Percentiles rank a stretch among this genome's conserved stretches.
These are phyloP conservation scores for Eucalyptus marginata DNA, from an alignment of 345 rosid genomes.

Conservation along the genomic window DNA sequence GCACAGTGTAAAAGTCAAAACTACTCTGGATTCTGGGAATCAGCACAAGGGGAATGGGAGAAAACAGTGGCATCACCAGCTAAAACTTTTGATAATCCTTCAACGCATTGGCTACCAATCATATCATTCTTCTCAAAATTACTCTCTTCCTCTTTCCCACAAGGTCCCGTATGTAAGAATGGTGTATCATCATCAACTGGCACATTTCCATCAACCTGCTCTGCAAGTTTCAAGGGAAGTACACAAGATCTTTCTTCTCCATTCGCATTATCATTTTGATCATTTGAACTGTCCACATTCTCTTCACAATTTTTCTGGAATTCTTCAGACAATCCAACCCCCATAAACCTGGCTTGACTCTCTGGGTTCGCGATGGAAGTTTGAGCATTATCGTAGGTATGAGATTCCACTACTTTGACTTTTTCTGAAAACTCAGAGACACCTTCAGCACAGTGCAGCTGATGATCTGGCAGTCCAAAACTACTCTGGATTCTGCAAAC, in stretches of 20 bases:
- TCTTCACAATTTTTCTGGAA: not conserved
- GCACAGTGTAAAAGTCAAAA: no score
- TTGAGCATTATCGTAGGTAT: not conserved
- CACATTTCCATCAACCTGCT: slow-evolving; percentile 5
- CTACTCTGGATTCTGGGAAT: no score
- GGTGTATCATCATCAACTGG: no score
- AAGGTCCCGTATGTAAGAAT: no score
- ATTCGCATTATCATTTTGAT: not conserved
- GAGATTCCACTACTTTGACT: not conserved
- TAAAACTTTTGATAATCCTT: no score
- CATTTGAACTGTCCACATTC: not conserved
- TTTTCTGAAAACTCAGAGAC: not conserved
- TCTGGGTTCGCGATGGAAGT: not conserved
- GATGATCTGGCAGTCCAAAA: not conserved
- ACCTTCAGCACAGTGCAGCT: not conserved
- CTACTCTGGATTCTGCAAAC: not conserved
- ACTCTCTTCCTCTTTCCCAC: no score
- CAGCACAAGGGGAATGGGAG: no score
- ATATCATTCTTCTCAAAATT: no score
- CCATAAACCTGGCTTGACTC: not conserved
- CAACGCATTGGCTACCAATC: no score
- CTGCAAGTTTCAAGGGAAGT: not conserved
- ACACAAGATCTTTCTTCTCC: slow-evolving; percentile 5
- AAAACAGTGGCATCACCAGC: no score
- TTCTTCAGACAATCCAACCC: slow-evolving; percentile 3